These are phyloP conservation scores for Botrytis byssoidea DNA, from an alignment of 2,329 filamentous ascomycete genomes.

Conservation along the genomic window DNA sequence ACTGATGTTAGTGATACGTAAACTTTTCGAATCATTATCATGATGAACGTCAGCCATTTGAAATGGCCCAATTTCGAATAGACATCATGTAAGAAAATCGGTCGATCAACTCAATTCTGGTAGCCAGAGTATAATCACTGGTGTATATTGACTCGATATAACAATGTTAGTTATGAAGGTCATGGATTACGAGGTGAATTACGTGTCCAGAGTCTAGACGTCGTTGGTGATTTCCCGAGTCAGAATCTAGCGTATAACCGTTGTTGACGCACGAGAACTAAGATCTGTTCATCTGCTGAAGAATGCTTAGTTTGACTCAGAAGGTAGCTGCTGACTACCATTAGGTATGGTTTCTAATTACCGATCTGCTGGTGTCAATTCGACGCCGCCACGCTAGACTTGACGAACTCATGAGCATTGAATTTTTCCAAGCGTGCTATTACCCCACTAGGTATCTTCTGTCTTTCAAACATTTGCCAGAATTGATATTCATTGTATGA, in stretches of 20 bases:
- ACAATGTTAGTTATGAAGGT: background rate
- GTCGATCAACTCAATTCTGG: background rate
- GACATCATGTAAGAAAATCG: background rate
- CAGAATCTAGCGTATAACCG: background rate
- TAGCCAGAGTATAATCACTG: background rate
- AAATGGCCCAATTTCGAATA: background rate
- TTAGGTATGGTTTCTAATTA: background rate
- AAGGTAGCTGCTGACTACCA: background rate
- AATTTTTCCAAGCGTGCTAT: background rate
- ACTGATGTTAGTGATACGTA: background rate
- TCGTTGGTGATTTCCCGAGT: background rate
- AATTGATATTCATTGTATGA: background rate
- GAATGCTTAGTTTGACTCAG: background rate
- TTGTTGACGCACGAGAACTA: background rate
- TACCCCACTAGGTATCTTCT: background rate
- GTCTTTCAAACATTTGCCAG: background rate
- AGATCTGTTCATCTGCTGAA: too few relatives aligned
- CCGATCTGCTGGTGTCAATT: background rate
- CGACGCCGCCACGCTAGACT: background rate
- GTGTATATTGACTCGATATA: background rate
- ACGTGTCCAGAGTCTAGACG: background rate
- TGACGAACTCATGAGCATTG: background rate
- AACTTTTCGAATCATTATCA: background rate
- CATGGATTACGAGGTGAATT: background rate
- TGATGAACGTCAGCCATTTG: background rate